Conservation (phyloP, 306 rosid genomes). For the Urtica urens region DNA sequence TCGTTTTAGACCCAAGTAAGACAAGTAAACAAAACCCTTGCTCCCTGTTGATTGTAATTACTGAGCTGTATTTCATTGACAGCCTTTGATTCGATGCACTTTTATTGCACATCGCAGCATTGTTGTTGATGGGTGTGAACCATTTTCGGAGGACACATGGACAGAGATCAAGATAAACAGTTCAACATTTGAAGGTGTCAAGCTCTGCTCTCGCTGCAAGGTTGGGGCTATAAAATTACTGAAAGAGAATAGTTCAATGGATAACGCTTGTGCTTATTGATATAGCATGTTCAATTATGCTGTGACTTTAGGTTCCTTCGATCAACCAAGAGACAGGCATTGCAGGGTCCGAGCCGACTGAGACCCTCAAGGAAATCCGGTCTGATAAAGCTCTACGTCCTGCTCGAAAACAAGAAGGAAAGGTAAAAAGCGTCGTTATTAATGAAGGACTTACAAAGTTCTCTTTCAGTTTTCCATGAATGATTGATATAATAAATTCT, state of each 20-base stretch:
- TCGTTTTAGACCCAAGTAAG: conserved; percentile 88
- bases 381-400: conserved; percentile 63
- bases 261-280: too few species aligned
- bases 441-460: background rate
- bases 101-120: conserved; percentile 35
- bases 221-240: conserved; percentile 21
- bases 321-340: conserved; percentile 61
- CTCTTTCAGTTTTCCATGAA: background rate
- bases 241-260: too few species aligned
- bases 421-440: conserved; percentile 26
- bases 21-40: background rate
- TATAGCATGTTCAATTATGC: too few species aligned
- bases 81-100: background rate
- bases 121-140: conserved; percentile 61
- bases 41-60: background rate
- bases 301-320: conserved; percentile 76
- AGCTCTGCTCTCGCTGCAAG: conserved; percentile 81
- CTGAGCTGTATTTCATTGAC: background rate
- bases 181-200: conserved; percentile 61
- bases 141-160: conserved; percentile 86
- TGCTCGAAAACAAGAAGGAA: conserved; percentile 37
- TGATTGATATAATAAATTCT: conserved; percentile 1
- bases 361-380: conserved; percentile 41
- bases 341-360: conserved; percentile 46
- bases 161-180: conserved; percentile 49